Evolutionary conservation across 495 filamentous ascomycete genomes (phyloP).

Genomic region (Hapsidospora chrysogenum): DNA sequence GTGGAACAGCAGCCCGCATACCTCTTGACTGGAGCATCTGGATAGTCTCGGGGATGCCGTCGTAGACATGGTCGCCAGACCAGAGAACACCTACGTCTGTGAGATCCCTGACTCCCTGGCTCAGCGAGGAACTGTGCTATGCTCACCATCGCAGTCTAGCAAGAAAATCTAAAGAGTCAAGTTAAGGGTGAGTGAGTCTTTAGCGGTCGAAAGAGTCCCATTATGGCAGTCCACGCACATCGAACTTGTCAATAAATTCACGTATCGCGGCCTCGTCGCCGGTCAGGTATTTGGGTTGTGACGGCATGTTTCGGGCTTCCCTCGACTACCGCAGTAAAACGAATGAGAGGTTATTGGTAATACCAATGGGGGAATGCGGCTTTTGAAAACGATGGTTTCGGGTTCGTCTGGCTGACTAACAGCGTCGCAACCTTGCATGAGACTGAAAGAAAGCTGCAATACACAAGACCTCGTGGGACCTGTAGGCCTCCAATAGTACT

Average conservation of each 20-base stretch:
- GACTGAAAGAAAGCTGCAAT: too few relatives aligned
- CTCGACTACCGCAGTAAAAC: too few relatives aligned
- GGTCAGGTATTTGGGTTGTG: conserved; percentile 43
- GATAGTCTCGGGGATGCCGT: conserved; percentile 66
- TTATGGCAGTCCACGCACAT: conserved; percentile 42
- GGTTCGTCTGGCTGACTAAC: too few relatives aligned
- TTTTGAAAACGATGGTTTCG: too few relatives aligned
- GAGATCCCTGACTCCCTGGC: background rate
- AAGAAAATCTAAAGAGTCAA: conserved; percentile 54
- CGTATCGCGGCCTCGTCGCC: conserved; percentile 58
- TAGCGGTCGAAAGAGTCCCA: conserved; percentile 1
- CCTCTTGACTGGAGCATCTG: conserved; percentile 65
- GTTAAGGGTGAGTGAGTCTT: conserved; percentile 3
- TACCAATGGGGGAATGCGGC: too few relatives aligned
- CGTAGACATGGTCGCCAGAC: conserved; percentile 83
- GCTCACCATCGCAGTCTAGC: conserved; percentile 89
- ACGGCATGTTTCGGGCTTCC: background rate
- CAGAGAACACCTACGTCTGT: conserved; percentile 65
- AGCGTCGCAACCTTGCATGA: too few relatives aligned
- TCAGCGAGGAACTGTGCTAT: background rate
- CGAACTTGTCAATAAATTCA: conserved; percentile 76
- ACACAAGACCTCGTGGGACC: too few relatives aligned
- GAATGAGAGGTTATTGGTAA: too few relatives aligned
- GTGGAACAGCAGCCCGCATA: conserved; percentile 17
- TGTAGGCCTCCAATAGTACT: too few relatives aligned